Base-by-base conservation (phyloP, 371 early-diverging fungal genomes). In the Syncephalastrum racemosum region DNA sequence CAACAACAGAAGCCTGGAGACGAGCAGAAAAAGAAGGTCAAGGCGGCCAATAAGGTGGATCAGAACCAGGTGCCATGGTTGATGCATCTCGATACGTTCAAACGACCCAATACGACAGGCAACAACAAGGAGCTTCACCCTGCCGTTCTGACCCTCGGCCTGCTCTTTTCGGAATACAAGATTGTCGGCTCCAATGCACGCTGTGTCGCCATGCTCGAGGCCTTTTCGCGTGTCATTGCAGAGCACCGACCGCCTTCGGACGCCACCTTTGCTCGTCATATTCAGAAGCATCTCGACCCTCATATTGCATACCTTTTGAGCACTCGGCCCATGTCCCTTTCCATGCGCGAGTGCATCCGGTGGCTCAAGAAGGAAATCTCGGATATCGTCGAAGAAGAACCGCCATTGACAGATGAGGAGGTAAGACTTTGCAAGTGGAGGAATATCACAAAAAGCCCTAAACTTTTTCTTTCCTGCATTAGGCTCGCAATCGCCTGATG, bases 271-370 rank as follows among this genome's bases (percentile, higher is more conserved):
- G 86, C 88, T 36, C 82, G 97, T 56, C 85, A 93, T 67, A 82
- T 98, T 63, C 89, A 83, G 48, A 83, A 86, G 25, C 83, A 94
- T 58, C 62, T 98, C 51, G 87, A 89, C 61, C 89, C 91, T 45
- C 96, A 97, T 62, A 93, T 97, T 60, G 90, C 86, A 50, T 97
- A 92, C 67, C 75, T 98, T 27, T 82, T 87, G 46, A 84, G 83
- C 46, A 85, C 85, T 31, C 78, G 88, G 46, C 90, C 93, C n/a
- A 84, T 97, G 84, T 88, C 94, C 15, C 84, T 94, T 23, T 90
- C 91, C 68, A 97, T 98, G 97, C 91, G 90, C 59, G 92, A 91
- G 45, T 95, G 96, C 39, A 94, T 98, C 61, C 86, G 97, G 54
- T 89, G 87, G 73, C 75, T 98, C 58, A 97, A 97, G 77, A 80